Base-by-base conservation (phyloP, 164 flowering plant genomes). In the Sextonia rubra region DNA sequence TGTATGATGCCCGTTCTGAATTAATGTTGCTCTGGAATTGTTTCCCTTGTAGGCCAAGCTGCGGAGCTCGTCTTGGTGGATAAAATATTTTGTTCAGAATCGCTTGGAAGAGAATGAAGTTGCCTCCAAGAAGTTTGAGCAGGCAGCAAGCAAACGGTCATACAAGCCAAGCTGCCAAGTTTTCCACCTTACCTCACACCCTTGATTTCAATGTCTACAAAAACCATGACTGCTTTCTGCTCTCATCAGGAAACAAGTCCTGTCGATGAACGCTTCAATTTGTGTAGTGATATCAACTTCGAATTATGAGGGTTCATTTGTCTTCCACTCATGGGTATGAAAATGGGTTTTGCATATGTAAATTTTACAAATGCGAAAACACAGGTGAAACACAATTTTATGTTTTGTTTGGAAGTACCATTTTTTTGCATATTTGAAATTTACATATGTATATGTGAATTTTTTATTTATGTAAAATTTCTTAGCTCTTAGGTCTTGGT, bases 41-140 rank as follows among this genome's bases (percentile, higher is more conserved):
- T 52, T 52, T 14, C 20, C 18, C 44, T 14, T 52, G 69, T 69
- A 93, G 98, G 97, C 97, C 37, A 93, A 93, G 82, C 82, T 86
- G 88, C 79, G 98, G 75, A 91, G 90, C 77, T 74, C 91, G 17
- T 84, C 97, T n/a, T 93, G 95, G 98, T 93, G 98, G 98, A 81
- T 83, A 49, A 85, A 88, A n/a, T 91, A 80, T 78, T 93, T 91
- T 73, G 83, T 83, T 61, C 92, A 89, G 74, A 88, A 82, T 14
- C 85, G 88, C 78, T 77, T 91, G 69, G 93, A 87, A 76, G 94
- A 88, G 78, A 93, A 91, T 69, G 91, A 89, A 74, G 80, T 76
- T 71, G 92, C 85, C 47, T 55, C 66, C 26, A 91, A 91, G 86
- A 91, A 90, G 80, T 93, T 91, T 74, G 92, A 93, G 80, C 87